phyloP scores from a whole-genome alignment of 176 grass and related monocot species.

The Chrysopogon serrulatus region DNA sequence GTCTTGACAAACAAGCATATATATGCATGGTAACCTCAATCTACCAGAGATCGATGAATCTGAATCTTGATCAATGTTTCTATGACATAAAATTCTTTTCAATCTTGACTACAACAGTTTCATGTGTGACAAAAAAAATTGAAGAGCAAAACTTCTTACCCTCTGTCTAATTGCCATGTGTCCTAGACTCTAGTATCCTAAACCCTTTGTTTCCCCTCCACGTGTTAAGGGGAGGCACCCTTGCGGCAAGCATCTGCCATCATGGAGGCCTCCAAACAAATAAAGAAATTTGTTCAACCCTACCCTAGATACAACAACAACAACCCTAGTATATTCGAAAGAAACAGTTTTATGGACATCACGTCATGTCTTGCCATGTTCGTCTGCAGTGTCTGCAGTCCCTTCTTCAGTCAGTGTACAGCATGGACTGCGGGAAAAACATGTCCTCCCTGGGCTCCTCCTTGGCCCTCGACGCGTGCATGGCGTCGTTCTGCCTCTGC shows the following conservation, averaged over 20 bases:
- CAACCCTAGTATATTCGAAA: not conserved
- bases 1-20: not conserved
- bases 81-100: not conserved
- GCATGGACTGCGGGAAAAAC: conserved; percentile 33
- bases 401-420: conserved; percentile 12
- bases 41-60: not conserved
- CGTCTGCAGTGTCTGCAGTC: not conserved
- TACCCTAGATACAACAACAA: conserved; percentile 26
- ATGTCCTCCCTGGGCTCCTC: conserved; percentile 66
- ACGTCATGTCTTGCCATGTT: not conserved
- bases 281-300: conserved; percentile 51
- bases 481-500: conserved; percentile 62
- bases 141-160: conserved; percentile 12
- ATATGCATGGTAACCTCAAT: not conserved
- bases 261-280: conserved; percentile 46
- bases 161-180: conserved; percentile 4
- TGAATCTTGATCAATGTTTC: not conserved
- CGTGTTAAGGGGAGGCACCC: conserved; percentile 25
- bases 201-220: not conserved
- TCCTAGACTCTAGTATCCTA: conserved; percentile 20
- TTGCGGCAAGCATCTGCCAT: conserved; percentile 24
- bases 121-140: not conserved
- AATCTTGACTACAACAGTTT: conserved; percentile 22
- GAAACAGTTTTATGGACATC: not conserved
- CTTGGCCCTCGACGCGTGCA: conserved; percentile 53